Base-by-base conservation (phyloP, 768 basidiomycete genomes). In the Inosperma sp. region DNA sequence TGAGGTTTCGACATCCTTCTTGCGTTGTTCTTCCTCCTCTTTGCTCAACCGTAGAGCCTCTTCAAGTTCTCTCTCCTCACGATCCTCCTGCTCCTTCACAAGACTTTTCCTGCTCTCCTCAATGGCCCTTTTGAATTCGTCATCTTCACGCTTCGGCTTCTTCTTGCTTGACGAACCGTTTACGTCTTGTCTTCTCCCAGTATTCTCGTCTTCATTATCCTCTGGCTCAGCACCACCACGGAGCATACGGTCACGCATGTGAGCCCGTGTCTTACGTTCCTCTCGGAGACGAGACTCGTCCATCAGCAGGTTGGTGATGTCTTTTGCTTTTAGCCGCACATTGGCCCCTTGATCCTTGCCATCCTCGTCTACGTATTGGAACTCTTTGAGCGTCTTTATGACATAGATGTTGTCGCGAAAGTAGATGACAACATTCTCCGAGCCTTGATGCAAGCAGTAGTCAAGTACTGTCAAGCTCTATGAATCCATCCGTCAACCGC, bases 281-380 rank as follows among this genome's bases (percentile, higher is more conserved):
- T 89, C 83, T 9, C 91, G 80, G 40, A 99, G 78, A 7, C 96
- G 83, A 2, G 74, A 69, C 49, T 95, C 84, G 64, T 99, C 96
- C 65, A 81, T 77, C 22, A 99, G 77, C 10, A 98, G 80, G 63
- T 93, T 93, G 29, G 93, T 93, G 67, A 99, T 97, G 59, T 98
- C 96, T 66, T 99, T 98, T 10, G 96, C 96, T 70, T 95, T 93
- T 67, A 94, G 91, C 19, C 92, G 82, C 13, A 94, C 91, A 68
- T 98, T 99, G n/a, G 93, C 93, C 29, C 96, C 96, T 62, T 96
- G 93, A 65, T 99, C 96, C 67, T 96, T 96, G 44, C 86, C 88
- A 31, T 89, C 84, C 61, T 98, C 96, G 68, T 98, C 96, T 50
- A 95, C 68, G 63, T 84, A 96, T 60, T 98, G 95, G 70, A 99